Base-by-base conservation (phyloP, 148 eudicot species). In the Linanthus parryae region DNA sequence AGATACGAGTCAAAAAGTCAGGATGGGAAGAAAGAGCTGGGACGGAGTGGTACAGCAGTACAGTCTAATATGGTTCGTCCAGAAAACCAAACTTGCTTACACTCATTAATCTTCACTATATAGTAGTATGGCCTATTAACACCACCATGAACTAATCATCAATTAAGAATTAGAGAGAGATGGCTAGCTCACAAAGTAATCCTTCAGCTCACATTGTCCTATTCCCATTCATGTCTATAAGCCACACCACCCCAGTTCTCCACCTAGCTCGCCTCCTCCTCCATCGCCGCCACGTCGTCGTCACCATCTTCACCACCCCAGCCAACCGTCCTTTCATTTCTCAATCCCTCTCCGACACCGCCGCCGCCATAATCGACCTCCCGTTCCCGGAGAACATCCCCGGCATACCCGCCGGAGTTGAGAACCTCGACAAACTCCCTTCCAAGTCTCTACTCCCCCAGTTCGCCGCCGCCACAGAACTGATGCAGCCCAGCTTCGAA, bases 211-310 rank as follows among this genome's bases (percentile, higher is more conserved):
- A 75, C 16, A 57, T 78, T 2, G 67, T 65, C 8, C 47, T 87
- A 2, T 87, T 83, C 26, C 95, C 91, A 0, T 87, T 87, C 79
- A 83, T 87, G 95, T 57, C 95, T 23, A 87, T 83, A 67, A 91
- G 91, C 71, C 95, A 87, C 65, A 80, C 70, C 5, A 75, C 83
- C 46, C 87, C 95, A 2, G 53, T 82, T 23, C 75, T 83, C 59
- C 65, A 75, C 68, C 67, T 87, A 12, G 63, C 45, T 33, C 36
- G 44, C 45, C 39, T 11, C 36, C 37, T 28, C 54, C 44, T 35
- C 44, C 43, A 8, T 19, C 43, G 8, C 16, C 44, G 30, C 30
- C n/a, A 22, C 18, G 19, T 30, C 29, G 14, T 9, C 57, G 57
- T 52, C 43, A 52, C 57, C 57, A 52, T 52, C 18, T 35, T 52